These are phyloP conservation scores for Casaregolazyma lundiana DNA, from an alignment of 1,139 yeast genomes.

Conservation along the genomic window DNA sequence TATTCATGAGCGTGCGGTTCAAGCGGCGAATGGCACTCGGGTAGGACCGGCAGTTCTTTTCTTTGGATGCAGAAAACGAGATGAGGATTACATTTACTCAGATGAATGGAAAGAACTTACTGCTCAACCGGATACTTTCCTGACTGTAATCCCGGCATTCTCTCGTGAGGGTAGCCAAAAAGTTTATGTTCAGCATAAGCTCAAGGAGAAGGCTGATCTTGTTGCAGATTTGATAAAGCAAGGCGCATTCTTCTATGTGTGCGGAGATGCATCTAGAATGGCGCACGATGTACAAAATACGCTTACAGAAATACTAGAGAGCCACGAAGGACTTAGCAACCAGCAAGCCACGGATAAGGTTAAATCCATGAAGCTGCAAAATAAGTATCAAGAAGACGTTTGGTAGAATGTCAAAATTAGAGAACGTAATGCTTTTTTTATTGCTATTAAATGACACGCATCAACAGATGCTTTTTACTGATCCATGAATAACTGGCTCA, in stretches of 20 bases:
- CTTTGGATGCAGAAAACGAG: conserved; percentile 76
- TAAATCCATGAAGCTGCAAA: conserved; percentile 75
- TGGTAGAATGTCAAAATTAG: conserved; percentile 49
- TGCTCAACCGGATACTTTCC: conserved; percentile 21
- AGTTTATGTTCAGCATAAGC: conserved; percentile 82
- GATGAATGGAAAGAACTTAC: conserved; percentile 61
- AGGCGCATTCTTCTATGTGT: conserved; percentile 89
- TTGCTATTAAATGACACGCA: background rate
- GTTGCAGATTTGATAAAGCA: conserved; percentile 56
- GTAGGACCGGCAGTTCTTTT: conserved; percentile 75
- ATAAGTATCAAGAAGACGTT: conserved; percentile 94
- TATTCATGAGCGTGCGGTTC: conserved; percentile 70
- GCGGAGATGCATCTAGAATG: conserved; percentile 97
- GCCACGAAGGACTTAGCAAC: conserved; percentile 53
- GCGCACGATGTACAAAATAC: conserved; percentile 91
- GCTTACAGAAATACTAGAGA: conserved; percentile 56
- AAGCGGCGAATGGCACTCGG: conserved; percentile 48
- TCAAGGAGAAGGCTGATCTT: conserved; percentile 51
- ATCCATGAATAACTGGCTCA: conserved; percentile 20
- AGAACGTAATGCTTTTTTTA: conserved; percentile 1
- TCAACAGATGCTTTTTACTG: background rate
- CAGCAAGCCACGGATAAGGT: conserved; percentile 74
- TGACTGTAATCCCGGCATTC: conserved; percentile 70
- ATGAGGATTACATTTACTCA: conserved; percentile 74
- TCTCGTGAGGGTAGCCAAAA: conserved; percentile 68